phyloP scores from a whole-genome alignment of 768 basidiomycete genomes.

The Auriculariales sp. region DNA sequence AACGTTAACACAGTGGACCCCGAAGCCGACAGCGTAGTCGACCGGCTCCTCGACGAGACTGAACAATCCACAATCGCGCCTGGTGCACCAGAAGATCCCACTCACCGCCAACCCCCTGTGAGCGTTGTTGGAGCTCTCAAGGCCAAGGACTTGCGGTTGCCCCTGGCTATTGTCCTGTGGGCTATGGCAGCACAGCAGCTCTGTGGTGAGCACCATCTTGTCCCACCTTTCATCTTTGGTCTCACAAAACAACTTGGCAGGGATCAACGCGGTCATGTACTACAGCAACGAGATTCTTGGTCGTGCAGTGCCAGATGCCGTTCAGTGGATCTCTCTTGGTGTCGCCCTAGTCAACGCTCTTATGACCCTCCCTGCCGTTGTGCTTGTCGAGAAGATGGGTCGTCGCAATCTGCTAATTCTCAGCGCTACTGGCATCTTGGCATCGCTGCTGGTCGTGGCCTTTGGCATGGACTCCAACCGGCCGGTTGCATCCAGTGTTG shows the following conservation, averaged over 20 bases:
- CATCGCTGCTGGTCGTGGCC: constrained; percentile 54
- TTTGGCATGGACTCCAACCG: constrained; percentile 50
- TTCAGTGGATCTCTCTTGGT: constrained; percentile 69
- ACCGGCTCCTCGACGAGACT: constrained; percentile 13
- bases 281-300: constrained; percentile 83
- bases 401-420: constrained; percentile 50
- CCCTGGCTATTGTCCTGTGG: constrained; percentile 50
- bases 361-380: constrained; percentile 59
- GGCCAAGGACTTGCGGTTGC: constrained; percentile 25
- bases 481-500: constrained; percentile 49
- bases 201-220: constrained; percentile 36
- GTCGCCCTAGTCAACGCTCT: constrained; percentile 74
- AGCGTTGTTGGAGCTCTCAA: neutral
- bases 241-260: constrained; percentile 18
- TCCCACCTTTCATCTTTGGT: neutral
- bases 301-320: constrained; percentile 62
- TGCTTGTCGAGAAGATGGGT: constrained; percentile 77
- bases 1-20: constrained; percentile 11
- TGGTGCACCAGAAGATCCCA: constrained; percentile 4
- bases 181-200: constrained; percentile 69
- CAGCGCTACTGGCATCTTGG: constrained; percentile 51
- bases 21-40: constrained; percentile 11
- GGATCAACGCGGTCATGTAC: constrained; percentile 70
- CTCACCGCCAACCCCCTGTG: constrained; percentile 1
- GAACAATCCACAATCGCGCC: constrained; percentile 1